These are phyloP conservation scores for Arthrobotrys sphaeroides DNA, from an alignment of 2,329 filamentous ascomycete genomes.

Conservation along the genomic window DNA sequence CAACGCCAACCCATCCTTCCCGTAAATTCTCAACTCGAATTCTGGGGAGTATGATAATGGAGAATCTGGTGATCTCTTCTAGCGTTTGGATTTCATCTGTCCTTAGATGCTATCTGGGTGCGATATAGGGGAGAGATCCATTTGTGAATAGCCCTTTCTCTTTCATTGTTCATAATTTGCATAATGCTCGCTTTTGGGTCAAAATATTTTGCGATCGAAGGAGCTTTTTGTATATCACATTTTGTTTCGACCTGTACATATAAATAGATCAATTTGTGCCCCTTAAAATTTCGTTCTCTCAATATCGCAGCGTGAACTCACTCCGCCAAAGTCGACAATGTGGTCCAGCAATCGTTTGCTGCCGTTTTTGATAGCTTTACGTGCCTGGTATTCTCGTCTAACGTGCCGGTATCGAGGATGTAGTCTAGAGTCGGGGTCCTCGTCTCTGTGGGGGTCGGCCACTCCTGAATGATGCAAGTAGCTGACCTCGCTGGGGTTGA, in stretches of 20 bases:
- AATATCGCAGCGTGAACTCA: not conserved
- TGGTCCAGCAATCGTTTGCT: not conserved
- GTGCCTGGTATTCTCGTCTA: too few species aligned
- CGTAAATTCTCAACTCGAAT: conserved; percentile 39
- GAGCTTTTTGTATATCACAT: conserved; percentile 50
- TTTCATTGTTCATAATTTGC: conserved; percentile 53
- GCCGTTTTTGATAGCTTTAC: too few species aligned
- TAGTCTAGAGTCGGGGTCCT: too few species aligned
- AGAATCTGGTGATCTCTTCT: conserved; percentile 17
- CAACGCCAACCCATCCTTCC: conserved; percentile 61
- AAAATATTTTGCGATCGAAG: conserved; percentile 10
- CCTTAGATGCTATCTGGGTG: not conserved
- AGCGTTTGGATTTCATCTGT: not conserved
- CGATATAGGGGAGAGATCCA: not conserved
- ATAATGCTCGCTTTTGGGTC: conserved; percentile 25
- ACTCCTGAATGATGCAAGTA: too few species aligned
- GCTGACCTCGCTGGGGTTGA: too few species aligned
- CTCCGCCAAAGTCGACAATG: not conserved
- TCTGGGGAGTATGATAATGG: conserved; percentile 4
- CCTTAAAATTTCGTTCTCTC: not conserved
- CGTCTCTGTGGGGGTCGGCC: too few species aligned
- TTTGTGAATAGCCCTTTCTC: conserved; percentile 46
- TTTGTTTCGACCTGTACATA: conserved; percentile 53
- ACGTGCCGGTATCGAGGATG: too few species aligned
- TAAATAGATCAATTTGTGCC: conserved; percentile 52